phyloP scores from a whole-genome alignment of 257 asterid genomes.

The Verbascum thapsus region DNA sequence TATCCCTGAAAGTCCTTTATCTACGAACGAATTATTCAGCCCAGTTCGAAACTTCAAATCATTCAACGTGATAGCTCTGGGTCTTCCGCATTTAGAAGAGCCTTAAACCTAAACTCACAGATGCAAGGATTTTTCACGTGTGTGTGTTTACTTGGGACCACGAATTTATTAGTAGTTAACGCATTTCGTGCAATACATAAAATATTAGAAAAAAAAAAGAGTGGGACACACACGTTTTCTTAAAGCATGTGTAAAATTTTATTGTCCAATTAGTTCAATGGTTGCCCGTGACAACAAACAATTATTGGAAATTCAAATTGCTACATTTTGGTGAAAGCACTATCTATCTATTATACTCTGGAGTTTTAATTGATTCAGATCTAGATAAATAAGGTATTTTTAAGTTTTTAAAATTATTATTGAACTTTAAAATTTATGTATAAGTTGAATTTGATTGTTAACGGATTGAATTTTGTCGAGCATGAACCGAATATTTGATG shows the following conservation, averaged over 20 bases:
- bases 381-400: no score
- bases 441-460: no score
- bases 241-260: background rate
- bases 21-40: background rate
- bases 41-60: background rate
- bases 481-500: no score
- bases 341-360: no score
- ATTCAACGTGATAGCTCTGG: background rate
- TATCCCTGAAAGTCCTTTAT: no score
- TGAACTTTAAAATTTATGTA: no score
- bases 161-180: background rate
- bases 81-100: conserved; percentile 2
- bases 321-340: no score
- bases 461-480: no score
- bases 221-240: conserved; percentile 9
- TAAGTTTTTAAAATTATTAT: no score
- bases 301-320: background rate
- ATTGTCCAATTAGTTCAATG: background rate
- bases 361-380: no score
- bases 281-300: background rate
- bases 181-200: background rate
- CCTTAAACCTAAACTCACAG: conserved; percentile 9
- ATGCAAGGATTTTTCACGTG: conserved; percentile 14
- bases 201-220: background rate
- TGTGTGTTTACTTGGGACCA: conserved; percentile 20